Base-by-base conservation (phyloP, 2,329 filamentous ascomycete genomes). In the Aspergillus transmontanensis region DNA sequence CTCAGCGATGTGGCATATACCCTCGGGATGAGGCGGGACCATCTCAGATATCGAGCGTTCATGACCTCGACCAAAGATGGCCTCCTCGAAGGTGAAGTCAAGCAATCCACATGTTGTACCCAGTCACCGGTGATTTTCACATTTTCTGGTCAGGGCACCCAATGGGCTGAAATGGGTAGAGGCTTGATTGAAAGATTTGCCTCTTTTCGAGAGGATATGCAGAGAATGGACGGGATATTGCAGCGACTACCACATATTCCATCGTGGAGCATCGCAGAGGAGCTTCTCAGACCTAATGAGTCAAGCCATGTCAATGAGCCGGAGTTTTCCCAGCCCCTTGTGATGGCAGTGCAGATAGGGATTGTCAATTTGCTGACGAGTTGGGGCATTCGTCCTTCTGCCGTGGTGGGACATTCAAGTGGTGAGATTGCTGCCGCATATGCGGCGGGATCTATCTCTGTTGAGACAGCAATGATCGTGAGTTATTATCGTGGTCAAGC, bases 401-500 rank as follows among this genome's bases (percentile, higher is more conserved):
- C 57, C 6, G 71, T 75, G 2, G 64, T 60, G 0, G 74, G 75
- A 4, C 75, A 77, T 50, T 75, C 73, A 0, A 74, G 72, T 4
- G 75, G 75, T 2, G 75, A 77, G 43, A 75, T 83, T 21, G 62
- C 34, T 6, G 64, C 63, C 0, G 66, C 64, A 2, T 68, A 58
- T 51, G 58, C 64, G 2, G 58, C 62, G 12, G 58, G 59, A 10
- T 34, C 32, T 3, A 26, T 65, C 3, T 19, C 36, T 4, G 26
- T 23, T n/a, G 34, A 51, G 6, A 30, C 60, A 19, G 66, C 66
- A 6, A 64, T 65, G 39, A 14, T 34, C 1, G 32, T 55, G 1
- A 58, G 61, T 6, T 63, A 61, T 26, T 57, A 54, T 14, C 55
- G 64, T 0, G 64, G 64, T 2, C 32, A 39, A 2, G 34, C n/a